Base-by-base conservation (phyloP, 2,329 filamentous ascomycete species). In the Amesomyces nigricolor region DNA sequence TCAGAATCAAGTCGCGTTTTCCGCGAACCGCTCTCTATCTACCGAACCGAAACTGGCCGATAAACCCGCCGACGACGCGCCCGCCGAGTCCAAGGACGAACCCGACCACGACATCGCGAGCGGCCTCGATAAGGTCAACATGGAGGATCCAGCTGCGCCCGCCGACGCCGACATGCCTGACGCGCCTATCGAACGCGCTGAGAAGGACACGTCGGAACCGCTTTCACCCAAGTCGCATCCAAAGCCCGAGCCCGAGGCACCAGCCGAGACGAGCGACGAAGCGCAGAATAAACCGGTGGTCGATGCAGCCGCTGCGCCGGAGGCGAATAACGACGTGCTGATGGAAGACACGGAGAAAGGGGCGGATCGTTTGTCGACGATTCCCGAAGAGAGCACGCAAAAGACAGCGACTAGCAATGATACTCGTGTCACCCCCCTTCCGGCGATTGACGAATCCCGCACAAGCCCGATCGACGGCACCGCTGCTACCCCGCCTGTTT, bases 61-160 rank as follows among this genome's bases (percentile, higher is more conserved):
- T 4, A 14, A 50, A 13, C 22, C 16, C 19, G 13, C 11, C 11
- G 35, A 46, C n/a, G 44, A 45, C 5, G 49, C 55, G 17, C 4
- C 47, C 6, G 44, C 19, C 1, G 42, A 54, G 17, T n/a, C 26
- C 2, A 51, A 52, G n/a, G 49, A 26, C 10, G 49, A 49, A 10
- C 19, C 44, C 1, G 52, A 39, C 19, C 49, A 43, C n/a, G 53
- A 54, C 10, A 56, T 47, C 30, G 19, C 53, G 1, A 39, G 22
- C 38, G 22, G 22, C 65, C 78, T 79, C 64, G 67, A 76, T 63
- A 82, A 81, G 64, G 53, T 60, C 61, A 73, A 73, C 62, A 80
- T 80, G 76, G 74, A 76, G 57, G 54, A 45, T 10, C 26, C 40
- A 10, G 8, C 40, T 6, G 29, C 53, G 3, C 44, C 49, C 3